Evolutionary conservation across 208 protist species (phyloP), one percentile per base, ranked within the genome.

Genomic region (Kentomonas sorsogonicus): DNA sequence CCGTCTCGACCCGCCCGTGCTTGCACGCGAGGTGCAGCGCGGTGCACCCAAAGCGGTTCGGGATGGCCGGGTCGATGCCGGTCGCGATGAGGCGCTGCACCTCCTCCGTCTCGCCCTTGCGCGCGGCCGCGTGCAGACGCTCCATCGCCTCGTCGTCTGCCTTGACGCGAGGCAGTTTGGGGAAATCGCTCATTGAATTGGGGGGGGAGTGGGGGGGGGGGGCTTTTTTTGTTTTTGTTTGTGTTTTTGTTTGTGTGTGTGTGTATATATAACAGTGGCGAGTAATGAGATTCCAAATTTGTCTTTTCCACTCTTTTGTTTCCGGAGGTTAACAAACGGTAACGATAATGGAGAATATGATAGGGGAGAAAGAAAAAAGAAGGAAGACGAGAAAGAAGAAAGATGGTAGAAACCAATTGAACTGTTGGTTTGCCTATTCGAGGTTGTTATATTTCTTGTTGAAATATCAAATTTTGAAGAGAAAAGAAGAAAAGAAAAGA

Each of bases 131-230:
- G 71, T 94, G 87, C 31, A 94, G 73, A 60, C 88, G 89, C 56
- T 94, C 87, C 87, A 94, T 94, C 52, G 81, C 89, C 64, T 94
- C 87, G 68, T 94, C 87, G 65, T 94, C 87, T 2, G 69, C 59
- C 57, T 88, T 87, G 10, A 89, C 39, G 39, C 87, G 74, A 20
- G 74, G 46, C 3, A 89, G 34, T 65, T 84, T 64, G 45, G 84
- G 77, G 62, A 90, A 88, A 57, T 83, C 75, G 13, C 72, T 41
- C 78, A 83, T 91, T 23, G 18, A 20, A 48, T 6, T 18, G 16
- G 7, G 23, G 23, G 23, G n/a, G 43, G n/a, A 48, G 43, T 18
- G 43, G 16, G 23, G 16, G 34, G 18, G 53, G 44, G 29, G 47
- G 52, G 13, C n/a, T n/a, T n/a, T n/a, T n/a, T n/a, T n/a, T n/a